A percentile compares a stretch with the other conserved stretches of the same genome.
These are phyloP conservation scores for Solanum sparsipilum DNA, from an alignment of 257 asterid genomes.

Conservation along the genomic window DNA sequence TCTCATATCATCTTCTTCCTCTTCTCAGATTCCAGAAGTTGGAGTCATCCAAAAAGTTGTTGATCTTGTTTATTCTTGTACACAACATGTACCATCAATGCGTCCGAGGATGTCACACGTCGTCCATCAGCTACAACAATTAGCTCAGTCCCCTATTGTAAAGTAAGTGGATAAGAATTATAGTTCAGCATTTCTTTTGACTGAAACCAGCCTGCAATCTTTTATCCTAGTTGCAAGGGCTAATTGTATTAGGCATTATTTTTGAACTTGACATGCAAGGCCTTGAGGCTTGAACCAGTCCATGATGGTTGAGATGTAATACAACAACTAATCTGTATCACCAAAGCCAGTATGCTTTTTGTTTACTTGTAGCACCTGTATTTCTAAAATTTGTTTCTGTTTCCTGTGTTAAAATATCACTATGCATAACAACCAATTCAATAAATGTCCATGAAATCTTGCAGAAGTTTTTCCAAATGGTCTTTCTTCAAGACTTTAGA, in stretches of 20 bases:
- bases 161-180: slow-evolving; percentile 19
- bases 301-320: neutral
- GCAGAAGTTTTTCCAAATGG: neutral
- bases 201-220: neutral
- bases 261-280: neutral
- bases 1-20: slow-evolving; percentile 52
- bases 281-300: neutral
- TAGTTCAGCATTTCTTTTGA: neutral
- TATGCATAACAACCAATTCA: neutral
- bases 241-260: neutral
- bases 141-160: slow-evolving; percentile 46
- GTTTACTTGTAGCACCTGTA: neutral
- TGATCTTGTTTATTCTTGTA: slow-evolving; percentile 94
- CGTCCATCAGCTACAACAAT: slow-evolving; percentile 92
- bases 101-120: slow-evolving; percentile 98
- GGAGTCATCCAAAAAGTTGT: slow-evolving; percentile 80
- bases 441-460: neutral
- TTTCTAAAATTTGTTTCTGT: neutral
- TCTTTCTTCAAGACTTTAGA: neutral
- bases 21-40: slow-evolving; percentile 69
- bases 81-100: slow-evolving; percentile 96
- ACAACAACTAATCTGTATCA: neutral
- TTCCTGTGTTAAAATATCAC: neutral
- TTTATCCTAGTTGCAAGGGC: neutral
- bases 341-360: neutral